Base-by-base conservation (phyloP, 108 stramenopile species). In the Cyclotella cryptica region DNA sequence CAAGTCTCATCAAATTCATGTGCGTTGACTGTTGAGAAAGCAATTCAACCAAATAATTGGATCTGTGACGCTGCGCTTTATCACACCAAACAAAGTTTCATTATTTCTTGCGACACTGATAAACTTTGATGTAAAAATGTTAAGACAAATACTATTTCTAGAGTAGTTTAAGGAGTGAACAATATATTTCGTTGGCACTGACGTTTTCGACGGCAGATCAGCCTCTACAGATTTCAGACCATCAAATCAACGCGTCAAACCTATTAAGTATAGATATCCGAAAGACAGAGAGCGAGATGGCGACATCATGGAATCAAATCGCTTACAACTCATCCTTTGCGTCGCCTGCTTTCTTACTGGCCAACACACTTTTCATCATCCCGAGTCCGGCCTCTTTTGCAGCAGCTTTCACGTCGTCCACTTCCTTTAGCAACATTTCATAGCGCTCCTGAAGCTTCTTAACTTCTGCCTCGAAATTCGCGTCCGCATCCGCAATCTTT, bases 391-490 rank as follows among this genome's bases (percentile, higher is more conserved):
- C 63, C 10, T 57, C 54, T 86, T 91, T 90, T 18, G 88, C 78
- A 17, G 43, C 66, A 30, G 81, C 88, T 18, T 87, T 51, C 18
- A 71, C 82, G 18, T 75, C 54, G 10, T 91, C 80, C 68, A 84
- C 75, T 19, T 80, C 80, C 24, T 68, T 40, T 28, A 41, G 54
- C 44, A 86, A 51, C 28, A 49, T 24, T n/a, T 87, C 83, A 69
- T 90, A 91, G 55, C 66, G 60, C 10, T 87, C 67, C 73, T 91
- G 84, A 22, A 93, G 79, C 30, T 75, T 70, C 7, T 84, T 70
- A n/a, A 93, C 84, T 15, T 82, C 79, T 10, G 58, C 73, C 68
- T 90, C 85, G 76, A 92, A 92, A 17, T 72, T 71, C 21, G 73
- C 79, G 54, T 92, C 87, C 19, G 79, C 74, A 26, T 80, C 85